Evolutionary conservation across 805 yeast species (phyloP), one percentile per base, ranked within the genome.

Genomic region (Cyberlindnera bimundalis): DNA sequence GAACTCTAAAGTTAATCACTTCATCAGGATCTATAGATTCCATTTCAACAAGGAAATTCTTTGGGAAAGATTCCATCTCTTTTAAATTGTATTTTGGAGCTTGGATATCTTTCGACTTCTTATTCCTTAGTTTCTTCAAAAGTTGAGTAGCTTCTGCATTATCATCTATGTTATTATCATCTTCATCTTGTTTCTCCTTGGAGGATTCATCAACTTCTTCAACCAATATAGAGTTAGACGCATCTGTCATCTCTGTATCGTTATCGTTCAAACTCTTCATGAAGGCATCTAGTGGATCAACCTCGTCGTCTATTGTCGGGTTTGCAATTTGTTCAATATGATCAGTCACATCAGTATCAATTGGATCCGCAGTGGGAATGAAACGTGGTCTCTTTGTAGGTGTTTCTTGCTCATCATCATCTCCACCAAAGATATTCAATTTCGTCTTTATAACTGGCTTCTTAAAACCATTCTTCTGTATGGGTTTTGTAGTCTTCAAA

Each of bases 1-100:
- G 62, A 3, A 86, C 78, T 35, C 74, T 74, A 24, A 88, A 79
- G n/a, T 83, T 70, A 2, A 70, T 70, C 1, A 82, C 78, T 36
- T 85, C 89, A 28, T 72, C 77, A 0, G 64, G 65, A 0, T 78
- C 62, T 39, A 84, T 57, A 0, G 58, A 48, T 8, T 62, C 59
- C 5, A 82, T 51, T 29, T 81, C 82, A 4, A 65, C 70, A 1
- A 84, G 76, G 52, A 89, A 83, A 9, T 62, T 49, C 56, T 79
- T 85, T 14, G 74, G 58, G 50, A 88, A 79, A 0, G 79, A 73
- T 23, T 66, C 73, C 46, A 81, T 71, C 3, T 64, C 61, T 11
- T 72, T 60, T 17, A 50, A 17, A 16, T 35, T 58, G 53, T 29
- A 69, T 55, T 48, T 54, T 8, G 49, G 51, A 5, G 42, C 75